phyloP scores from a whole-genome alignment of 345 rosid genomes.

The Eutrema yunnanense region DNA sequence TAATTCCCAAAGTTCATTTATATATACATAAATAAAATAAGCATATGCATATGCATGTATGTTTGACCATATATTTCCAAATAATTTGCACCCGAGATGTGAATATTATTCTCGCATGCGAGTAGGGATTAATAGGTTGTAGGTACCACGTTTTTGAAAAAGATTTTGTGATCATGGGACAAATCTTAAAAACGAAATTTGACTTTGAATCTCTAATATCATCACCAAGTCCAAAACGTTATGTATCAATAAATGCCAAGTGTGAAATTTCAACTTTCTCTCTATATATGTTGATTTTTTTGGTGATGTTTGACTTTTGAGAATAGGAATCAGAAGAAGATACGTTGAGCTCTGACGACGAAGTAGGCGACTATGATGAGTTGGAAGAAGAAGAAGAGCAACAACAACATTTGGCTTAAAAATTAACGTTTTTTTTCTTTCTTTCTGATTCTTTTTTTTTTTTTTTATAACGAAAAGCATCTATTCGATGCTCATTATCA shows the following conservation, averaged over 20 bases:
- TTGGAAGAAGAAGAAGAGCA: slow-evolving; percentile 25
- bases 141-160: slow-evolving; percentile 21
- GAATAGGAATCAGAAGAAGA: slow-evolving; percentile 36
- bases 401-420: slow-evolving; percentile 30
- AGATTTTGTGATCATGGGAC: slow-evolving; percentile 11
- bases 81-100: slow-evolving; percentile 39
- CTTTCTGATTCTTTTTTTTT: background rate
- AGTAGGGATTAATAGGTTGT: slow-evolving; percentile 10
- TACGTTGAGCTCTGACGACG: slow-evolving; percentile 23
- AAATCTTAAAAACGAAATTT: background rate
- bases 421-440: background rate
- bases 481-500: slow-evolving; percentile 16
- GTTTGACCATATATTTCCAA: slow-evolving; percentile 15
- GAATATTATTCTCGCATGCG: background rate
- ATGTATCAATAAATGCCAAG: slow-evolving; percentile 15
- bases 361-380: background rate
- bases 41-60: background rate
- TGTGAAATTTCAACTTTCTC: slow-evolving; percentile 3
- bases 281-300: background rate
- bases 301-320: slow-evolving; percentile 8
- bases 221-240: background rate
- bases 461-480: background rate
- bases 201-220: slow-evolving; percentile 7
- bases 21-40: background rate
- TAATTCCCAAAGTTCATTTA: background rate